Evolutionary conservation across 2,329 filamentous ascomycete genomes (phyloP).

Genomic region (Lecanicillium sp.): DNA sequence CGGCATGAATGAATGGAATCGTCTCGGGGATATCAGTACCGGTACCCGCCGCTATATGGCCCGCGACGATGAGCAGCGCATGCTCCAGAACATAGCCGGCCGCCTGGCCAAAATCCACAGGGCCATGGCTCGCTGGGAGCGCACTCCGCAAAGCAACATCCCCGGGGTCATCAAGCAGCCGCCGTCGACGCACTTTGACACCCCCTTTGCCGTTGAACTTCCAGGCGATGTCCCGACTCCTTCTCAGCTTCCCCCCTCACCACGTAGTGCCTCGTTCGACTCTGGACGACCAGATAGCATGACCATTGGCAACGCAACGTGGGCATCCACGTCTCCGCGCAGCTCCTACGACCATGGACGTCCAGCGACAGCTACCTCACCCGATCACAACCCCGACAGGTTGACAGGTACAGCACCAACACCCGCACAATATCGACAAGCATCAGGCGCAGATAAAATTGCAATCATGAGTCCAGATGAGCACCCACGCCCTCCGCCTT

Average conservation of each 20-base stretch:
- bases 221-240: constrained; percentile 46
- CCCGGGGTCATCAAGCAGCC: constrained; percentile 33
- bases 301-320: constrained; percentile 26
- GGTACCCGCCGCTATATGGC: constrained; percentile 77
- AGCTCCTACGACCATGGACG: constrained; percentile 38
- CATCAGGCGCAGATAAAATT: constrained; percentile 59
- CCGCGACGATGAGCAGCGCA: constrained; percentile 63
- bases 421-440: constrained; percentile 48
- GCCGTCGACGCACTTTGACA: constrained; percentile 29
- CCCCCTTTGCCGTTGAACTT: constrained; percentile 49
- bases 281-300: constrained; percentile 42
- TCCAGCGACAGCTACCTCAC: constrained; percentile 18
- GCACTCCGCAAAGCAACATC: constrained; percentile 27
- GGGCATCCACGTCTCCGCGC: constrained; percentile 34
- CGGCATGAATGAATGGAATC: constrained; percentile 97
- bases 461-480: constrained; percentile 54
- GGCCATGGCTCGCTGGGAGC: constrained; percentile 61
- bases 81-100: constrained; percentile 66
- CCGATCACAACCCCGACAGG: constrained; percentile 42
- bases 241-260: constrained; percentile 25
- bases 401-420: constrained; percentile 49
- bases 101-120: constrained; percentile 79
- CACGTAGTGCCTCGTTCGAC: constrained; percentile 44
- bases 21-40: constrained; percentile 90
- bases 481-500: constrained; percentile 31